Percentiles rank a stretch among this genome's conserved stretches.
Conservation (phyloP, 176 grass and related monocot genomes). For the Stipa capillata region DNA sequence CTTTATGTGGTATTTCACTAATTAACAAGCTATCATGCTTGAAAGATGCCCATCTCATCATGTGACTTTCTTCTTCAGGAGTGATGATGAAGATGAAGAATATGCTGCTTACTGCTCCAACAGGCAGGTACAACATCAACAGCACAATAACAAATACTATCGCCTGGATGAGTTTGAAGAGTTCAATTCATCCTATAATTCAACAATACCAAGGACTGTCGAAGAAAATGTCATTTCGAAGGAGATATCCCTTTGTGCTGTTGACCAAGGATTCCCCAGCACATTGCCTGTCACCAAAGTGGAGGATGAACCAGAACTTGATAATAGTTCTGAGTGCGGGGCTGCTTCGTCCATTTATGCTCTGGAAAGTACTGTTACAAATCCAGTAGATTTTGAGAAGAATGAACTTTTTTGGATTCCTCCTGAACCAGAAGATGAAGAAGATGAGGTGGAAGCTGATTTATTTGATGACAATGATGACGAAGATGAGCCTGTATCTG, state of each 20-base stretch:
- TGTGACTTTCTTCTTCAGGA: slow-evolving; percentile 43
- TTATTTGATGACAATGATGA: slow-evolving; percentile 37
- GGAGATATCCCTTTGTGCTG: slow-evolving; percentile 15
- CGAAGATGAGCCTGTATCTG: slow-evolving; percentile 23
- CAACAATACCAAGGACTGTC: slow-evolving; percentile 16
- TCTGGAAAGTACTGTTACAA: slow-evolving; percentile 47
- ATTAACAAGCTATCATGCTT: not conserved
- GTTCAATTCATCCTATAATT: slow-evolving; percentile 35
- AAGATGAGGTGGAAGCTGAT: slow-evolving; percentile 53
- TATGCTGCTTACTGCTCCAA: slow-evolving; percentile 47
- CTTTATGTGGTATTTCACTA: not conserved
- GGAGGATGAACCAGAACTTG: slow-evolving; percentile 74
- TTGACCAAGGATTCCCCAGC: slow-evolving; percentile 30
- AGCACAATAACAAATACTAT: slow-evolving; percentile 47
- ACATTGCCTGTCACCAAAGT: slow-evolving; percentile 34
- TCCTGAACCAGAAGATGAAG: slow-evolving; percentile 81
- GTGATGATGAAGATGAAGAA: slow-evolving; percentile 74
- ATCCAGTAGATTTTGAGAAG: slow-evolving; percentile 79
- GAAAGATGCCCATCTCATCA: not conserved
- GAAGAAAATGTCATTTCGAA: slow-evolving; percentile 49
- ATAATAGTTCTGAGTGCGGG: slow-evolving; percentile 72
- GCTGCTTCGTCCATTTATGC: slow-evolving; percentile 84
- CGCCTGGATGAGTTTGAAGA: slow-evolving; percentile 52
- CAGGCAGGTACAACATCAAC: slow-evolving; percentile 38
- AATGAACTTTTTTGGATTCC: slow-evolving; percentile 76